These are phyloP conservation scores for Serpula lacrymans DNA, from an alignment of 768 basidiomycete genomes.

Conservation along the genomic window DNA sequence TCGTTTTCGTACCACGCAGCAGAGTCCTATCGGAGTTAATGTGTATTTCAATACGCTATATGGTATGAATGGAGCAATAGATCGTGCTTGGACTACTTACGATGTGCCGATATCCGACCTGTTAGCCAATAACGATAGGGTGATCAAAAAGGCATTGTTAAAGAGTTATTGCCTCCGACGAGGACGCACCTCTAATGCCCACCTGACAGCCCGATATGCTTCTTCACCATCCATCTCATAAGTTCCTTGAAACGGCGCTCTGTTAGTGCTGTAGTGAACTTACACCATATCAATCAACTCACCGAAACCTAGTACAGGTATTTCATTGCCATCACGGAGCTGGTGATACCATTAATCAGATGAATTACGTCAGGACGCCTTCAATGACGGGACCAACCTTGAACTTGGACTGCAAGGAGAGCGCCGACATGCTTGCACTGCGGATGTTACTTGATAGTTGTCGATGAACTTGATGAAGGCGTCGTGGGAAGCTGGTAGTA, in stretches of 20 bases:
- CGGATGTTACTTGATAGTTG: no score
- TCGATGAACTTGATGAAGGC: no score
- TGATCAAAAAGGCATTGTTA: no score
- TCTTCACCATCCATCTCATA: conserved; percentile 62
- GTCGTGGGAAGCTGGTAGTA: no score
- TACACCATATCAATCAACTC: conserved; percentile 9
- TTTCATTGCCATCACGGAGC: conserved; percentile 51
- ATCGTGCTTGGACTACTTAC: conserved; percentile 28
- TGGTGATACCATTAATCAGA: conserved; percentile 12
- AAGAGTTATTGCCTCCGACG: not conserved
- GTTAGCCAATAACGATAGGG: conserved; percentile 2
- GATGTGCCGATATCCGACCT: conserved; percentile 66
- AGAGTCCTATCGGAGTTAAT: not conserved
- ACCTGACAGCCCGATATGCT: conserved; percentile 53
- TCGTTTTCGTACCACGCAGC: conserved; percentile 61
- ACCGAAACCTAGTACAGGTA: conserved; percentile 62
- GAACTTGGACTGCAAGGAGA: conserved; percentile 18
- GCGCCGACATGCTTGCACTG: not conserved
- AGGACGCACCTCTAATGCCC: conserved; percentile 55
- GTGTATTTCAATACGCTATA: not conserved
- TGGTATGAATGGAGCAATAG: not conserved
- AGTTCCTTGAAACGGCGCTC: conserved; percentile 34
- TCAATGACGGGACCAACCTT: conserved; percentile 13
- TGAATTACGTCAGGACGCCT: not conserved
- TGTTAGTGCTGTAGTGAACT: not conserved